Evolutionary conservation across 2,329 filamentous ascomycete species (phyloP).

Genomic region (Clarireedia hainanense): DNA sequence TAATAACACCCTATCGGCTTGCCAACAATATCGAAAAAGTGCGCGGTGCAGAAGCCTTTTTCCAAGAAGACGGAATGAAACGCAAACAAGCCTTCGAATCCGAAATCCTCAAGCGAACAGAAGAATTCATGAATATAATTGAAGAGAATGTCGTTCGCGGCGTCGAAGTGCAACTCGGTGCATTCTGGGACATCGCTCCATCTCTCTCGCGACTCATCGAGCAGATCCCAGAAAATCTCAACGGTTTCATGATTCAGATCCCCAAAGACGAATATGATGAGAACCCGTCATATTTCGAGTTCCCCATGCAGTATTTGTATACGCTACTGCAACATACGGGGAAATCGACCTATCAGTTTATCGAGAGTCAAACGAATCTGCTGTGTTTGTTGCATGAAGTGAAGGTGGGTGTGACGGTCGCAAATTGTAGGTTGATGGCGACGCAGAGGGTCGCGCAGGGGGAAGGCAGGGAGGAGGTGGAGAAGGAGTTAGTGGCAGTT

Average conservation of each 20-base stretch:
- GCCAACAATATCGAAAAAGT: constrained; percentile 74
- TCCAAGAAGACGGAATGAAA: constrained; percentile 66
- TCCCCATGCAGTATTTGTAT: constrained; percentile 87
- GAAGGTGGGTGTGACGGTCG: constrained; percentile 66
- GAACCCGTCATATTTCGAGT: constrained; percentile 71
- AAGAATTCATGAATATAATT: constrained; percentile 70
- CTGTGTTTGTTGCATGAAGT: constrained; percentile 88
- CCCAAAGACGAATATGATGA: constrained; percentile 74
- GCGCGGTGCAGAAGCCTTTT: constrained; percentile 72
- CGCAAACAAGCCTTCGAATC: constrained; percentile 63
- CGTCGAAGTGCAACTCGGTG: constrained; percentile 83
- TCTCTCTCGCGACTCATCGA: constrained; percentile 70
- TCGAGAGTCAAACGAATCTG: constrained; percentile 87
- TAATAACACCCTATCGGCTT: constrained; percentile 70
- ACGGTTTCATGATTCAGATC: constrained; percentile 64
- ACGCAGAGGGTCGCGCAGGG: constrained; percentile 42
- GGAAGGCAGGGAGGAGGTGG: constrained; percentile 34
- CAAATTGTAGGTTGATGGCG: constrained; percentile 60
- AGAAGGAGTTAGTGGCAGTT: constrained; percentile 44
- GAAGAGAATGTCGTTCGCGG: constrained; percentile 80
- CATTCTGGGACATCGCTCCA: constrained; percentile 97
- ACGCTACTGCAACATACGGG: constrained; percentile 78
- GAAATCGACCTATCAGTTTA: constrained; percentile 93
- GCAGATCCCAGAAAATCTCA: constrained; percentile 58
- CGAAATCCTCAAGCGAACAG: constrained; percentile 63